Conservation (phyloP, 2,329 filamentous ascomycete species). For the Drechslerella coelobrocha region DNA sequence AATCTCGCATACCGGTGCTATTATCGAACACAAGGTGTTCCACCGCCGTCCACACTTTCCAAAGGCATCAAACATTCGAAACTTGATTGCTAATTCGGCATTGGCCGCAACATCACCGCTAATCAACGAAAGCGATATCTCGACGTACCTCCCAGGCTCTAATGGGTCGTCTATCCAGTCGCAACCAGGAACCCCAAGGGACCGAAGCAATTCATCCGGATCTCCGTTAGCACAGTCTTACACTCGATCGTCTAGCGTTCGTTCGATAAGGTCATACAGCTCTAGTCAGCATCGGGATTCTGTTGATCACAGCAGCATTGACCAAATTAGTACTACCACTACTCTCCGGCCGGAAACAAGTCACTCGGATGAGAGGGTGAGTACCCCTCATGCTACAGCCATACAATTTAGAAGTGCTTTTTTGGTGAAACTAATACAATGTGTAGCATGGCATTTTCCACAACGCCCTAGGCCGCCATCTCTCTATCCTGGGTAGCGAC, state of each 20-base stretch:
- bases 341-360: slow-evolving; percentile 24
- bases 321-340: slow-evolving; percentile 30
- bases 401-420: neutral
- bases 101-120: slow-evolving; percentile 61
- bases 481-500: slow-evolving; percentile 52
- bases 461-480: slow-evolving; percentile 54
- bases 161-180: slow-evolving; percentile 31
- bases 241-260: slow-evolving; percentile 37
- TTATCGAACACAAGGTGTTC: slow-evolving; percentile 95
- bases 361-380: slow-evolving; percentile 49
- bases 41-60: slow-evolving; percentile 82
- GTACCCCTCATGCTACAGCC: neutral
- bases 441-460: slow-evolving; percentile 51
- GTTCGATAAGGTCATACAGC: slow-evolving; percentile 42
- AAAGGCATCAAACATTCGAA: slow-evolving; percentile 76
- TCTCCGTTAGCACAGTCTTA: slow-evolving; percentile 19
- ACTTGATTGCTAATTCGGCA: slow-evolving; percentile 79
- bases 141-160: slow-evolving; percentile 40
- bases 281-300: slow-evolving; percentile 26
- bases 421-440: neutral
- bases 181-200: slow-evolving; percentile 13
- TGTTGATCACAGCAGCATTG: slow-evolving; percentile 31
- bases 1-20: slow-evolving; percentile 92
- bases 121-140: slow-evolving; percentile 50
- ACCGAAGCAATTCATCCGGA: slow-evolving; percentile 25